These are phyloP conservation scores for Volvariella surrecta DNA, from an alignment of 1,284 basidiomycete genomes.

Conservation along the genomic window DNA sequence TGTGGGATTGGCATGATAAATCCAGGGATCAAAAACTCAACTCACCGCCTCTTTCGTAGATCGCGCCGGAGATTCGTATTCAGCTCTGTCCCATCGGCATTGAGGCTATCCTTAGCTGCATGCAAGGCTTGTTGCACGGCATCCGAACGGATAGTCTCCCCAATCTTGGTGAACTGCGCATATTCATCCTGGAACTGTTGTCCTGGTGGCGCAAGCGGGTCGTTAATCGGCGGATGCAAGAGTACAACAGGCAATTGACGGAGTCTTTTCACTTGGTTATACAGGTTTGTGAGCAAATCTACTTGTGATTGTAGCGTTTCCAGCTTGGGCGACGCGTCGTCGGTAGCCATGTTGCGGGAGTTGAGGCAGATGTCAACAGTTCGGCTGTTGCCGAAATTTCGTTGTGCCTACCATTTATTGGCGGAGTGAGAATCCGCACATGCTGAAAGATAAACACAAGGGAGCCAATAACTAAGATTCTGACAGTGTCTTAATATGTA, in stretches of 20 bases:
- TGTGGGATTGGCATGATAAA: slow-evolving; percentile 4
- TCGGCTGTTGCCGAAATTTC: too few relatives aligned
- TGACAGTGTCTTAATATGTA: too few relatives aligned
- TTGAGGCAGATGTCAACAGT: too few relatives aligned
- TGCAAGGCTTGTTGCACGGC: slow-evolving; percentile 45
- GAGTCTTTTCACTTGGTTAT: slow-evolving; percentile 31
- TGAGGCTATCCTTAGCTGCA: slow-evolving; percentile 41
- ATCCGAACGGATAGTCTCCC: slow-evolving; percentile 35
- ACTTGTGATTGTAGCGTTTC: slow-evolving; percentile 16
- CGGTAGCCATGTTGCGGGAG: background rate
- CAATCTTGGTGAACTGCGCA: slow-evolving; percentile 30
- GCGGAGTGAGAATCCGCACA: too few relatives aligned
- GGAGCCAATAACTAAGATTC: too few relatives aligned
- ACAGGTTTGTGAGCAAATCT: slow-evolving; percentile 31
- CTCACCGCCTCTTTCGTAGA: slow-evolving; percentile 44
- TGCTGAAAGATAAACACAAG: too few relatives aligned
- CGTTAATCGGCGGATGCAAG: slow-evolving; percentile 22
- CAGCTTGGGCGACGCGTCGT: slow-evolving; percentile 6
- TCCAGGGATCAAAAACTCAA: slow-evolving; percentile 8
- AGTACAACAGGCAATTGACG: slow-evolving; percentile 35
- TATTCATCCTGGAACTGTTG: slow-evolving; percentile 24
- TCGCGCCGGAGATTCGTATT: slow-evolving; percentile 34
- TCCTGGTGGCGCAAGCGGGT: slow-evolving; percentile 14
- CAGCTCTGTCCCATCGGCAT: slow-evolving; percentile 38
- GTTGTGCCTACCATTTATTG: too few relatives aligned